Conservation (phyloP, 805 yeast species). For the Zygosaccharomyces pseudorouxii region DNA sequence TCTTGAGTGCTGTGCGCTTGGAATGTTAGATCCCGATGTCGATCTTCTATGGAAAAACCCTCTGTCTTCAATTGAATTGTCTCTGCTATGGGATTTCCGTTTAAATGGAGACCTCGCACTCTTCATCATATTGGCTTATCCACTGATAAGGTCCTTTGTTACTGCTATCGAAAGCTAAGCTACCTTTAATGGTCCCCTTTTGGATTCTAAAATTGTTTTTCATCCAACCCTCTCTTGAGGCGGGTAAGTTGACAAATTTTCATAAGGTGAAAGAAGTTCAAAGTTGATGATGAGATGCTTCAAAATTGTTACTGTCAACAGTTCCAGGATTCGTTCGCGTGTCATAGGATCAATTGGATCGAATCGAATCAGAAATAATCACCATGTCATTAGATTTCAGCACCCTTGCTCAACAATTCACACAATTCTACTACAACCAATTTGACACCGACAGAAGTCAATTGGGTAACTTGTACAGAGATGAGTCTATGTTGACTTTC, state of each 20-base stretch:
- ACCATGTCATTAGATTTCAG: slow-evolving; percentile 41
- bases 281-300: neutral
- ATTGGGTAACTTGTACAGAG: slow-evolving; percentile 91
- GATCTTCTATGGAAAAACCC: slow-evolving; percentile 20
- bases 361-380: slow-evolving; percentile 2
- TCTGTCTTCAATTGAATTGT: slow-evolving; percentile 30
- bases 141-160: neutral
- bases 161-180: too few species aligned
- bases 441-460: slow-evolving; percentile 90
- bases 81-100: slow-evolving; percentile 33
- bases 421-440: slow-evolving; percentile 91
- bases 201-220: slow-evolving; percentile 4
- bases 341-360: too few species aligned
- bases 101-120: slow-evolving; percentile 38
- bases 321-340: neutral
- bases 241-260: slow-evolving; percentile 4
- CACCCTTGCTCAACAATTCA: slow-evolving; percentile 68
- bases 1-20: slow-evolving; percentile 12
- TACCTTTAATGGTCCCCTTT: neutral
- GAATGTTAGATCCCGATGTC: slow-evolving; percentile 17
- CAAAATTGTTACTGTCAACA: neutral
- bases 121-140: slow-evolving; percentile 18
- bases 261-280: neutral
- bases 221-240: slow-evolving; percentile 3
- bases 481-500: slow-evolving; percentile 94